Evolutionary conservation across 2,329 filamentous ascomycete species (phyloP), one percentile per base, ranked within the genome.

Genomic region (Arthrinium puccinioides): DNA sequence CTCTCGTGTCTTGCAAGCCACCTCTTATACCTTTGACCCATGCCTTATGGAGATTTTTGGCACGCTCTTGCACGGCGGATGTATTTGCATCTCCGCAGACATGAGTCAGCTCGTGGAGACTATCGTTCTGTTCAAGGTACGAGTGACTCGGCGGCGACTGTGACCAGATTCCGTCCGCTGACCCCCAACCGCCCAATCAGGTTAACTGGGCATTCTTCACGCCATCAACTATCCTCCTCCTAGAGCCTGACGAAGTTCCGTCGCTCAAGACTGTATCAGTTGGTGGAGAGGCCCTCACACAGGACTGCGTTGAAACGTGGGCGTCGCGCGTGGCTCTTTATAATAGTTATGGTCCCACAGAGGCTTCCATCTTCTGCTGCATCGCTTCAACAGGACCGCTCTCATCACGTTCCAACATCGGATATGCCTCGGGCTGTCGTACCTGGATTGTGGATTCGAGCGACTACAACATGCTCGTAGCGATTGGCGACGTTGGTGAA

Each of bases 1-100:
- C 67, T 60, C 9, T 59, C 66, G 1, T 2, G 33, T 33, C 3
- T 33, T 39, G 16, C 40, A 42, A 20, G 37, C 40, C 27, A 29
- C 41, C 2, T 40, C 41, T 4, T 40, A 32, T 13, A 29, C 34
- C 7, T 43, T 43, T 13, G 41, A 43, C 20, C 37, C 38, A 7
- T 31, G 33, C 9, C 29, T 43, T 9, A 36, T 28, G 23, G 35
- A 37, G 11, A 32, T 34, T 5, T 36, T 40, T 9, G 37, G 28
- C 13, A 19, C 34, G 2, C 31, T 40, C 9, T 20, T 35, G 10
- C 27, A 33, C 13, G 41, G 41, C 6, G 41, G 37, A 7, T 35
- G 29, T 23, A 26, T 43, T n/a, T 43, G 41, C 18, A 34, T 43
- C 14, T 23, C 39, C 14, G 26, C 26, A 4, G 24, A 26, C 24